Percentiles rank a stretch among this genome's conserved stretches.
Conservation (phyloP, 1,139 yeast species). For the Debaryomyces sp. region DNA sequence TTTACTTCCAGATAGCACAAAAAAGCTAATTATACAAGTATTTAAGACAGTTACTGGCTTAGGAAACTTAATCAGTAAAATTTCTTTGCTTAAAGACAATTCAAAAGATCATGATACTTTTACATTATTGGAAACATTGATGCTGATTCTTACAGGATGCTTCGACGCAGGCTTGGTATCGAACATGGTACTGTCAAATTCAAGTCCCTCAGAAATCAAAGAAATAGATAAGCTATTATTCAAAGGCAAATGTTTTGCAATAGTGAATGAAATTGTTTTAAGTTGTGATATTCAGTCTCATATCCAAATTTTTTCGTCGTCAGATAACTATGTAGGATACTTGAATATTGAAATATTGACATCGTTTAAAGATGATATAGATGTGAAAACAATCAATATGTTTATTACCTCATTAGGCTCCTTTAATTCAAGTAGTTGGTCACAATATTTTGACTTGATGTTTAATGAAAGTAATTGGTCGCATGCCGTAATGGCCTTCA, state of each 20-base stretch:
- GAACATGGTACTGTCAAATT: constrained; percentile 13
- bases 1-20: constrained; percentile 17
- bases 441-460: constrained; percentile 25
- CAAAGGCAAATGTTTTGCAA: constrained; percentile 33
- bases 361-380: constrained; percentile 13
- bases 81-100: constrained; percentile 12
- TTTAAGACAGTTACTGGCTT: constrained; percentile 31
- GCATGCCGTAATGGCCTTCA: constrained; percentile 18
- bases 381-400: constrained; percentile 17
- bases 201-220: constrained; percentile 19
- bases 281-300: constrained; percentile 13
- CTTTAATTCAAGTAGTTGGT: constrained; percentile 21
- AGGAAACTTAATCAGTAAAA: constrained; percentile 29
- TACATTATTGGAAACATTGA: constrained; percentile 1
- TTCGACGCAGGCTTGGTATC: constrained; percentile 23
- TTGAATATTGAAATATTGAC: constrained; percentile 20
- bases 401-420: constrained; percentile 29
- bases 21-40: constrained; percentile 14
- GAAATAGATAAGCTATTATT: constrained; percentile 43
- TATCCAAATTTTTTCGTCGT: constrained; percentile 18
- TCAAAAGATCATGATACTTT: neutral
- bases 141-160: constrained; percentile 11
- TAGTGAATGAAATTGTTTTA: constrained; percentile 25
- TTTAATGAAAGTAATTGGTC: constrained; percentile 25
- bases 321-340: constrained; percentile 26